Evolutionary conservation across 2,329 filamentous ascomycete species (phyloP), one percentile per base, ranked within the genome.

Genomic region (Paracamarosporium sp.): DNA sequence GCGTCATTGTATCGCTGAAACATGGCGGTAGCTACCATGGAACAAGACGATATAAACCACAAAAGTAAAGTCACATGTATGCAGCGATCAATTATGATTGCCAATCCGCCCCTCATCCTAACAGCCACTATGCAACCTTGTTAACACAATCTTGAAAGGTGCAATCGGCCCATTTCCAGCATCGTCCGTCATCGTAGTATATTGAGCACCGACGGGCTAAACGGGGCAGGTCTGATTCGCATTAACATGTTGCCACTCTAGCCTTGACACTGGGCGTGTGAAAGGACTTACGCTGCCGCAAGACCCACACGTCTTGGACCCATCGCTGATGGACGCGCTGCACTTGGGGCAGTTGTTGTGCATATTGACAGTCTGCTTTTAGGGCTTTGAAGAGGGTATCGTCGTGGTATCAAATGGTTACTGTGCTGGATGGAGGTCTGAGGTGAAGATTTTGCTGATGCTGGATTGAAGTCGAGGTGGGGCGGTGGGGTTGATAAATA

Each of bases 341-440:
- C 76, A 78, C 67, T 78, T 78, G 59, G 76, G 76, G 71, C 76
- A 78, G 61, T 60, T 55, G 61, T 60, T 60, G 66, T 76, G 71
- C 50, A 43, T 59, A 63, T 76, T 63, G 63, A 76, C 67, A 52
- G 63, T 61, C 53, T 74, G 66, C 71, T 74, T 75, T 4, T 64
- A 67, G 61, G 11, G 30, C 30, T 20, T 50, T 48, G 17, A 38
- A 44, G 31, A 51, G 20, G 41, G 30, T n/a, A 52, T 7, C 7
- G 22, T 27, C n/a, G n/a, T 24, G n/a, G 22, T 15, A 22, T 24
- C 5, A 12, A 24, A 44, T 17, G 17, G 20, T 41, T 8, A n/a
- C n/a, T 15, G 12, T 28, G n/a, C 35, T 9, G 30, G 30, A 9
- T 7, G 17, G 31, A n/a, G 35, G 20, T 33, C 31, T 27, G 28